Conservation (phyloP, 176 grass and related monocot genomes). For the Leersia perrieri region DNA sequence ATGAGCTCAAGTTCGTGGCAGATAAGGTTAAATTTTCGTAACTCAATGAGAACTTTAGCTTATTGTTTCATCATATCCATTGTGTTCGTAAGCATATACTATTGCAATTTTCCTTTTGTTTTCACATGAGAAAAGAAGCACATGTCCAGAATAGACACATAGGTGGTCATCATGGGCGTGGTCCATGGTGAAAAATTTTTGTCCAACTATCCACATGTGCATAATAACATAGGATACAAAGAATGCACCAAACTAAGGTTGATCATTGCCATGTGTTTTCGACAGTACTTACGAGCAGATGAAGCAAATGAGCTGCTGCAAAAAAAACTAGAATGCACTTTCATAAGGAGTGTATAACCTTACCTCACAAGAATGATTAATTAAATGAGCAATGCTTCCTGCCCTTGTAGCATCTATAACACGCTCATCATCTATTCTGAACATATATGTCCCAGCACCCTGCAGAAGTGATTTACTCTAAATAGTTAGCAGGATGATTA, state of each 20-base stretch:
- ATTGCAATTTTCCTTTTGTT: background rate
- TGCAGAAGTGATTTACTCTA: conserved; percentile 39
- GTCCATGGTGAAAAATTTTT: conserved; percentile 5
- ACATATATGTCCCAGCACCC: conserved; percentile 99
- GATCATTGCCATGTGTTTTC: conserved; percentile 7
- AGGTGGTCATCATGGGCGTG: background rate
- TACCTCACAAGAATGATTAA: conserved; percentile 99
- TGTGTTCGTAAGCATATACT: background rate
- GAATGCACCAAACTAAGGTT: background rate
- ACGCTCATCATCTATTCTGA: conserved; percentile 95
- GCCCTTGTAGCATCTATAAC: conserved; percentile 92
- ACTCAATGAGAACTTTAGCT: background rate
- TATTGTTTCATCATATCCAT: conserved; percentile 6
- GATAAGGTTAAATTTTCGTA: background rate
- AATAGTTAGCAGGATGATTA: conserved; percentile 12
- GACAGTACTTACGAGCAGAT: conserved; percentile 12
- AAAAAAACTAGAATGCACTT: conserved; percentile 6
- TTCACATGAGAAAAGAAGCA: background rate
- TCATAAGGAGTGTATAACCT: conserved; percentile 31
- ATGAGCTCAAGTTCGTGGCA: background rate
- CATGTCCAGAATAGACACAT: conserved; percentile 1
- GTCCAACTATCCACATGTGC: background rate
- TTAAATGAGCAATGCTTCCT: conserved; percentile 97
- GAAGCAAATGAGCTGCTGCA: conserved; percentile 1
- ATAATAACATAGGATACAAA: conserved; percentile 8